Percentiles rank a stretch among this genome's conserved stretches.
Conservation (phyloP, 2,329 filamentous ascomycete genomes). For the Amauroascus verrucosus region DNA sequence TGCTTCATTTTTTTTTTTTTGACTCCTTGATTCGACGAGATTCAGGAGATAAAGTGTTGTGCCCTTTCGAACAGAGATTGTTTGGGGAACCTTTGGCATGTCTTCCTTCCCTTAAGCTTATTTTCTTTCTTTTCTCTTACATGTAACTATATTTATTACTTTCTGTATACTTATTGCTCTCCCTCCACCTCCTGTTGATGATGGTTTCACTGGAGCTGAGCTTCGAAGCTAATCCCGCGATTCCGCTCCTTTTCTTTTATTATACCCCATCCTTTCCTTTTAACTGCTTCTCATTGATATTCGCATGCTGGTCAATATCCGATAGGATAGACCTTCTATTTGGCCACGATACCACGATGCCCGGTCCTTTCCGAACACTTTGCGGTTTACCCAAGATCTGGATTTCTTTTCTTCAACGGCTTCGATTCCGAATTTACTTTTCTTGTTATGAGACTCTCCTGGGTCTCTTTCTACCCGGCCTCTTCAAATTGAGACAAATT, state of each 20-base stretch:
- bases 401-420: neutral
- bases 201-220: neutral
- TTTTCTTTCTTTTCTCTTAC: neutral
- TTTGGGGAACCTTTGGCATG: neutral
- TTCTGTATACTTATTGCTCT: constrained; percentile 8
- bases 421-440: neutral
- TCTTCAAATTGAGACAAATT: constrained; percentile 1
- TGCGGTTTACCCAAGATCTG: neutral
- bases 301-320: neutral
- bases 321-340: neutral
- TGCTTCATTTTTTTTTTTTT: neutral
- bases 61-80: neutral
- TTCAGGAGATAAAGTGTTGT: neutral
- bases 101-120: neutral
- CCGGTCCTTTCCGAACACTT: neutral
- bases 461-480: neutral
- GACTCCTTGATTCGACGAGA: neutral
- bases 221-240: neutral
- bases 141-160: constrained; percentile 12
- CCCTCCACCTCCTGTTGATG: neutral
- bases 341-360: neutral
- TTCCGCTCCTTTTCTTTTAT: neutral
- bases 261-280: neutral
- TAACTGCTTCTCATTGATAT: neutral
- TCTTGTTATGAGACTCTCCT: neutral